Evolutionary conservation across 2,329 filamentous ascomycete genomes (phyloP).

Genomic region (Aspergillus aculeatinus): DNA sequence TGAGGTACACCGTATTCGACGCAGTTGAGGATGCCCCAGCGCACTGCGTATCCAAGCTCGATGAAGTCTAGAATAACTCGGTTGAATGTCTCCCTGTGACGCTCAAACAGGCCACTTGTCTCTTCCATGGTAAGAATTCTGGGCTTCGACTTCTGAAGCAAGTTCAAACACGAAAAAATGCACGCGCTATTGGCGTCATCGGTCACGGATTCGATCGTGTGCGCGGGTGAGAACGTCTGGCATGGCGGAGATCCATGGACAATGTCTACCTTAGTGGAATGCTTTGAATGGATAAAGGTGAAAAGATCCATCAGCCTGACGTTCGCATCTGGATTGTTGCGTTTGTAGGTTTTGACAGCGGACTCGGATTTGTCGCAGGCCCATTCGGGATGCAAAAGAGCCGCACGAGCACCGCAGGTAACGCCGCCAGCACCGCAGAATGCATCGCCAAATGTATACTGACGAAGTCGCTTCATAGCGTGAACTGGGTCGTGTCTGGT

Average conservation of each 20-base stretch:
- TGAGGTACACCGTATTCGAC: conserved; percentile 53
- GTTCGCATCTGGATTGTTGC: conserved; percentile 54
- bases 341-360: conserved; percentile 58
- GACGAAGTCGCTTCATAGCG: conserved; percentile 28
- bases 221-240: conserved; percentile 70
- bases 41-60: conserved; percentile 64
- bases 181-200: conserved; percentile 68
- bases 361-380: conserved; percentile 62
- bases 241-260: conserved; percentile 77
- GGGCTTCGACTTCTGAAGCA: conserved; percentile 61
- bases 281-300: conserved; percentile 35
- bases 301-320: conserved; percentile 48
- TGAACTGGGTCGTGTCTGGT: not conserved
- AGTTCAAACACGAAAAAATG: conserved; percentile 47
- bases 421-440: conserved; percentile 71
- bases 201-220: conserved; percentile 58
- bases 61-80: conserved; percentile 65
- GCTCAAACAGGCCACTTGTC: conserved; percentile 65
- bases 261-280: conserved; percentile 59
- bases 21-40: conserved; percentile 62
- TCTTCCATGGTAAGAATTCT: conserved; percentile 76
- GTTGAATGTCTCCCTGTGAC: conserved; percentile 58
- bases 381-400: conserved; percentile 60
- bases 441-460: conserved; percentile 68
- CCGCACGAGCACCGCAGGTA: conserved; percentile 30